A percentile compares a stretch with the other conserved stretches of the same genome.
phyloP scores from a whole-genome alignment of 2,329 filamentous ascomycete genomes.

The Diaporthe humulicola region DNA sequence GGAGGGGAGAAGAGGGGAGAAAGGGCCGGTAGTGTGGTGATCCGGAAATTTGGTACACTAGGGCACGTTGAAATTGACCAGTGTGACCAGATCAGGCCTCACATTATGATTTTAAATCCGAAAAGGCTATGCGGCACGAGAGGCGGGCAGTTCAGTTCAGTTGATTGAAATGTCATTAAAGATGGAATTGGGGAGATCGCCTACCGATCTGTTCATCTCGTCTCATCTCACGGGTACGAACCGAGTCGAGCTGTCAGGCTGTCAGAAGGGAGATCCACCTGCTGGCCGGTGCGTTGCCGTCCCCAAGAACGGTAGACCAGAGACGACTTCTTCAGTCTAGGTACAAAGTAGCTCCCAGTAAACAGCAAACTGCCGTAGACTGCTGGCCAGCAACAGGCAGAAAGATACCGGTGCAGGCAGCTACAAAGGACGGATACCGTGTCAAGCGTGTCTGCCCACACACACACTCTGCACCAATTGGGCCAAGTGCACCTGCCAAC shows the following conservation, averaged over 20 bases:
- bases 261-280: neutral
- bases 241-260: conserved; percentile 21
- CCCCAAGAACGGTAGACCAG: neutral
- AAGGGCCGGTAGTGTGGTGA: neutral
- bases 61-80: conserved; percentile 12
- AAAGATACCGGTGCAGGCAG: conserved; percentile 15
- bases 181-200: neutral
- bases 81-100: conserved; percentile 4
- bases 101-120: neutral
- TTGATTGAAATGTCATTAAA: neutral
- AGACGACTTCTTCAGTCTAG: neutral
- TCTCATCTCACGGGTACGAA: neutral
- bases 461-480: neutral
- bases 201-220: conserved; percentile 24
- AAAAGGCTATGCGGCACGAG: neutral
- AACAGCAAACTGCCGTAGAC: neutral
- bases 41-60: conserved; percentile 28
- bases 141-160: neutral
- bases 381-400: conserved; percentile 17
- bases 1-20: neutral
- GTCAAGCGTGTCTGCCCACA: neutral
- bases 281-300: conserved; percentile 1
- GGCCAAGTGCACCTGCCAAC: conserved; percentile 30
- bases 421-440: too few species aligned
- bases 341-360: neutral